Base-by-base conservation (phyloP, 1,284 basidiomycete genomes). In the Tetrapyrgos nigripes region DNA sequence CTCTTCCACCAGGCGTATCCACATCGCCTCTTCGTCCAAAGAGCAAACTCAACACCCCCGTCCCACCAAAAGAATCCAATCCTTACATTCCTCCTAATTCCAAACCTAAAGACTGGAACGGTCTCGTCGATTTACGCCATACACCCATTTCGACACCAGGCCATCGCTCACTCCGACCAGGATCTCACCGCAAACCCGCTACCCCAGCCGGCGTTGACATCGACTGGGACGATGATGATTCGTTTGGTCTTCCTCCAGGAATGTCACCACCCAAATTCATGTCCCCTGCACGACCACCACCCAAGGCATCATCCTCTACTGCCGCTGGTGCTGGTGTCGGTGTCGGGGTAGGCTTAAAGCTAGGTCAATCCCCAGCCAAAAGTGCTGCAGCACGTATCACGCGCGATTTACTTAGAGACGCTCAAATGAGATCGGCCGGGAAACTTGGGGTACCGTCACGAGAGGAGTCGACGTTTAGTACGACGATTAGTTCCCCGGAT, bases 261-360 rank as follows among this genome's bases (percentile, higher is more conserved):
- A 92, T 96, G 90, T 95, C 93, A 0, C 93, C 95, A 2, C 93
- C 93, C 2, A 84, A 91, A 3, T 90, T 91, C 57, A 88, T 96
- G 84, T 91, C 89, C 27, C 94, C 93, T 59, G 87, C 87, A 2
- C 83, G 89, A n/a, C 89, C 89, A 0, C 82, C 86, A 9, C 82
- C 85, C 54, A 33, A 33, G 37, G n/a, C n/a, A n/a, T n/a, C n/a
- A n/a, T 83, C 83, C 0, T 77, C 79, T 11, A 75, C 79, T 8
- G 83, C 83, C 62, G 77, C 81, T 1, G 80, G 79, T 26, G 73
- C 82, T 19, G n/a, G n/a, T n/a, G n/a, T n/a, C n/a, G n/a, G n/a
- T n/a, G n/a, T n/a, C n/a, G n/a, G n/a, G n/a, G n/a, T n/a, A n/a
- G n/a, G n/a, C n/a, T 72, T 85, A 14, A 84, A 80, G 48, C 79